Base-by-base conservation (phyloP, 164 flowering plant species). In the Stephania japonica region DNA sequence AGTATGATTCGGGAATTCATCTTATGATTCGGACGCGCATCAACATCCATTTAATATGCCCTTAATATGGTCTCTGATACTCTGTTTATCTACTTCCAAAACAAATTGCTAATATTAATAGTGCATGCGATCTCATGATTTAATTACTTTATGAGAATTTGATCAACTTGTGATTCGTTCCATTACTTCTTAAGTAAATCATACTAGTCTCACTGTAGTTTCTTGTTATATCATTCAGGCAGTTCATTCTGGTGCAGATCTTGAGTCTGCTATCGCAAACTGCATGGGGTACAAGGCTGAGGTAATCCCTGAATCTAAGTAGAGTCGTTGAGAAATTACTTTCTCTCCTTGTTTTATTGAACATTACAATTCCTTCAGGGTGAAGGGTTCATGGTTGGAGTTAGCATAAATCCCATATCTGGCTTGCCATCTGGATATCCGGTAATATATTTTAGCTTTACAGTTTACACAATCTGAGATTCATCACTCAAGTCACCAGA, bases 201-300 rank as follows among this genome's bases (percentile, higher is more conserved):
- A 70, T 24, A 13, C 66, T 27, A 42, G 26, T 11, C 70, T 65
- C 21, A 38, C 42, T 32, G n/a, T 13, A 71, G 14, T 65, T 27
- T 68, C 64, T 6, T 73, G 75, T 53, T 49, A 70, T 25, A 49
- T 59, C 8, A 12, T 84, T 78, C 84, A 95, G 98, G 98, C 99
- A 38, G 99, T 95, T 81, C 99, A 95, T 87, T 95, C 99, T 47
- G 99, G 99, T 69, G 99, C 99, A 73, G 99, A 95, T 88, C 97
- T 95, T 27, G 98, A 95, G 83, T 91, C 98, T 78, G 97, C 99
- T 64, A 82, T 91, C 68, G 61, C 90, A 64, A 95, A 89, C 80
- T 93, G 97, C 84, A 81, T 95, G 92, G 99, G 99, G 71, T 95
- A 95, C 84, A 84, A 42, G 73, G 70, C 93, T 61, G 87, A 93